Evolutionary conservation across 805 yeast genomes (phyloP).

Genomic region (Cyberlindnera petersonii): DNA sequence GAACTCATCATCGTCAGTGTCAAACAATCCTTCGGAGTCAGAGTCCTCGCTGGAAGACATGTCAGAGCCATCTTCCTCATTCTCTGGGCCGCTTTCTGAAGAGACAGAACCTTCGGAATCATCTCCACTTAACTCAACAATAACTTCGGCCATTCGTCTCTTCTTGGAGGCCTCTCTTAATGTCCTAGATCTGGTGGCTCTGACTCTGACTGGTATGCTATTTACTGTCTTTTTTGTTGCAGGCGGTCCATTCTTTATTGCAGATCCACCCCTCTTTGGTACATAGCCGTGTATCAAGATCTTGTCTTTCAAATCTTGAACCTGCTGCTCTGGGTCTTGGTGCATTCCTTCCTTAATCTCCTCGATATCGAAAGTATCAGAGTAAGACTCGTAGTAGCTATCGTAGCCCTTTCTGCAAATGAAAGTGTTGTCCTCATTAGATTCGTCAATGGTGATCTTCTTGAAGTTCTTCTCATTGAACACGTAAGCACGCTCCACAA

Average conservation of each 20-base stretch:
- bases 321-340: slow-evolving; percentile 26
- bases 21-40: slow-evolving; percentile 10
- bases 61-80: neutral
- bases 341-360: slow-evolving; percentile 19
- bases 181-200: no score
- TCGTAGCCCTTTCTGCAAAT: slow-evolving; percentile 33
- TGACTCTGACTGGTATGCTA: neutral
- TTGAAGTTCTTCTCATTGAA: slow-evolving; percentile 35
- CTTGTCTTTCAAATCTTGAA: slow-evolving; percentile 25
- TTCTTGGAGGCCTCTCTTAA: neutral
- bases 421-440: slow-evolving; percentile 30
- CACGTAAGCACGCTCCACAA: slow-evolving; percentile 43
- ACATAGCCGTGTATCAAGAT: slow-evolving; percentile 13
- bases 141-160: slow-evolving; percentile 8
- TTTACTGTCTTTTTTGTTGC: neutral
- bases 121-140: slow-evolving; percentile 10
- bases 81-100: neutral
- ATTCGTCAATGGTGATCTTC: slow-evolving; percentile 34
- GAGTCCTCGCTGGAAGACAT: neutral
- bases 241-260: neutral
- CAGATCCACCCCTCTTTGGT: slow-evolving; percentile 1
- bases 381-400: slow-evolving; percentile 27
- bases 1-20: slow-evolving; percentile 27
- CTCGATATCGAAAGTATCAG: slow-evolving; percentile 23
- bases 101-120: slow-evolving; percentile 11